These are phyloP conservation scores for Alternaria triticina DNA, from an alignment of 2,329 filamentous ascomycete genomes.

Conservation along the genomic window DNA sequence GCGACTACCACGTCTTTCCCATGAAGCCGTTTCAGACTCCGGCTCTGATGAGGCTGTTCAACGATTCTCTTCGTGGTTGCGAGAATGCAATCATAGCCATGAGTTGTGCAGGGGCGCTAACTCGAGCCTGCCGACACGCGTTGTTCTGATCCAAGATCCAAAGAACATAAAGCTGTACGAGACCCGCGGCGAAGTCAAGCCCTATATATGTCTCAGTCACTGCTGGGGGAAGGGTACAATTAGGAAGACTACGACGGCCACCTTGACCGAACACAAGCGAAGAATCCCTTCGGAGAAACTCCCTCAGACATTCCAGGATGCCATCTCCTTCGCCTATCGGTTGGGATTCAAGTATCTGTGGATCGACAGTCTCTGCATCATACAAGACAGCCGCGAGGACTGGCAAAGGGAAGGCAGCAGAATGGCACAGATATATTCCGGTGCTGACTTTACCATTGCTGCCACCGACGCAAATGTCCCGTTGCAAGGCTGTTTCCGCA, in stretches of 20 bases:
- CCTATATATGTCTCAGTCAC: constrained; percentile 8
- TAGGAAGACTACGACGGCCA: not conserved
- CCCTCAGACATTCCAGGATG: constrained; percentile 19
- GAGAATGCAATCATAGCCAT: not conserved
- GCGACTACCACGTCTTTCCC: not conserved
- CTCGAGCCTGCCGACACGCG: not conserved
- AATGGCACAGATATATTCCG: constrained; percentile 23
- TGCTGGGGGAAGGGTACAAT: constrained; percentile 1
- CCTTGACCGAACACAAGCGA: not conserved
- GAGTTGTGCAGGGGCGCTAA: not conserved
- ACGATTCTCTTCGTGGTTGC: not conserved
- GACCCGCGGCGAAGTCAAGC: not conserved
- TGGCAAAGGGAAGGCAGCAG: constrained; percentile 23
- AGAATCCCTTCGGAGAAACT: constrained; percentile 7
- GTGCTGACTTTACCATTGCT: constrained; percentile 16
- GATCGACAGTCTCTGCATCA: constrained; percentile 24
- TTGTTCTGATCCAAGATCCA: not conserved
- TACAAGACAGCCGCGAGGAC: constrained; percentile 21
- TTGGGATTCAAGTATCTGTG: constrained; percentile 23
- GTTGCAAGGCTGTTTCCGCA: constrained; percentile 5
- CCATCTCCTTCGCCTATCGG: constrained; percentile 9
- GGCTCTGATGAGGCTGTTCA: not conserved
- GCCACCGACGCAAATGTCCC: not conserved
- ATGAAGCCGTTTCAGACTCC: not conserved
- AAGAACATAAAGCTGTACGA: not conserved